A percentile compares a stretch with the other conserved stretches of the same genome.
Conservation (phyloP, 148 eudicot species). For the Chenopodium berlandieri region DNA sequence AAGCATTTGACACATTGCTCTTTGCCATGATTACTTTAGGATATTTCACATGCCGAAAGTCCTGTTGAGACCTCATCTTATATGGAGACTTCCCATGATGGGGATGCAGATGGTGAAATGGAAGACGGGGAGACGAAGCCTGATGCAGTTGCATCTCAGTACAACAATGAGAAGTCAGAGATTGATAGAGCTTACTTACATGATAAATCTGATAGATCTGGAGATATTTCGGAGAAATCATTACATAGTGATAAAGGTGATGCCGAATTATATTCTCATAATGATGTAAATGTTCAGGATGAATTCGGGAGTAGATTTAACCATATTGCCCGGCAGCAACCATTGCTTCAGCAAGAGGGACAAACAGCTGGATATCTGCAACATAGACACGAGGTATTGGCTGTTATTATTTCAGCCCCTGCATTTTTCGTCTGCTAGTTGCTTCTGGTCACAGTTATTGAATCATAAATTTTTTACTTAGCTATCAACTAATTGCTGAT, state of each 20-base stretch:
- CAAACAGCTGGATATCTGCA: conserved; percentile 36
- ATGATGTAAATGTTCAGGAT: conserved; percentile 22
- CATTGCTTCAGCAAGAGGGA: conserved; percentile 31
- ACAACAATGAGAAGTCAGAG: conserved; percentile 29
- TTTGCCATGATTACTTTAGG: conserved; percentile 27
- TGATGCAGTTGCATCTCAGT: conserved; percentile 34
- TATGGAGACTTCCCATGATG: conserved; percentile 68
- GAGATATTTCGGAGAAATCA: conserved; percentile 42
- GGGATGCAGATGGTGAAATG: conserved; percentile 49
- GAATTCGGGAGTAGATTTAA: conserved; percentile 39
- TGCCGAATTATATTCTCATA: conserved; percentile 30
- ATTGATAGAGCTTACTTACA: conserved; percentile 31
- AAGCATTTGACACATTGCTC: not conserved
- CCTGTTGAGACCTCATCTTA: conserved; percentile 78
- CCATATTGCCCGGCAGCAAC: conserved; percentile 34
- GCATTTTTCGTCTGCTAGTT: not conserved
- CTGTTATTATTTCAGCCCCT: not conserved
- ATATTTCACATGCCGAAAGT: conserved; percentile 50
- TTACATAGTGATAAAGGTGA: conserved; percentile 40
- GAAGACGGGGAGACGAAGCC: conserved; percentile 51
- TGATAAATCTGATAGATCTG: conserved; percentile 41
- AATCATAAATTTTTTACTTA: not conserved
- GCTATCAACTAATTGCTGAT: not conserved
- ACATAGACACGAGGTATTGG: conserved; percentile 59
- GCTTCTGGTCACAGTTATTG: not conserved